phyloP scores from a whole-genome alignment of 306 rosid genomes.

The Sophora flavescens region DNA sequence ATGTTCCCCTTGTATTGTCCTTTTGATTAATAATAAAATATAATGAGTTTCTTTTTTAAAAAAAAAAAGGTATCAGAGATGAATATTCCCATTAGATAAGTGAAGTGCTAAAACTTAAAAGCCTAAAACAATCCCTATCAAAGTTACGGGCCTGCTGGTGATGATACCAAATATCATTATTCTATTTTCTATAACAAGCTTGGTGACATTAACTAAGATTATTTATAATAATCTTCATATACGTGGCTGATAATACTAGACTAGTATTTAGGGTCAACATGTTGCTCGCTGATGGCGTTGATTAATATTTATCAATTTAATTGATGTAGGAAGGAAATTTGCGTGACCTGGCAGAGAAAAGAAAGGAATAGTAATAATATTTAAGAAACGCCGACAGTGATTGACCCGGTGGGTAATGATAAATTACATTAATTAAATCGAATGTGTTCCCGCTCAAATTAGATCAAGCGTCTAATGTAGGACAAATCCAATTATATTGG shows the following conservation, averaged over 20 bases:
- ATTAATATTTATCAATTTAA: background rate
- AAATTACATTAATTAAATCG: too few species aligned
- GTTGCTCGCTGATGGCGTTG: background rate
- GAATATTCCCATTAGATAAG: background rate
- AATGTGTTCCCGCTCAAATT: too few species aligned
- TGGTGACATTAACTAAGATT: conserved; percentile 24
- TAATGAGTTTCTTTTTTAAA: too few species aligned
- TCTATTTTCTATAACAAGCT: background rate
- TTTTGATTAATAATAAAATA: too few species aligned
- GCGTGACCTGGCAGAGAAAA: conserved; percentile 28
- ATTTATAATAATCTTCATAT: background rate
- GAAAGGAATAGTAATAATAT: background rate
- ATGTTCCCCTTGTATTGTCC: too few species aligned
- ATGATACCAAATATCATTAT: background rate
- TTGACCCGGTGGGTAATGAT: too few species aligned
- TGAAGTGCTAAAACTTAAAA: conserved; percentile 15
- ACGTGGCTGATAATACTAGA: conserved; percentile 35
- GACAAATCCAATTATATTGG: too few species aligned
- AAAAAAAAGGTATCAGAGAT: background rate
- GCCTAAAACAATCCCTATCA: conserved; percentile 20
- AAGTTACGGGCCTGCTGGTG: background rate
- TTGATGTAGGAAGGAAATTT: conserved; percentile 23
- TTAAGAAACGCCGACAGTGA: background rate
- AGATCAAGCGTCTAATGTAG: too few species aligned
- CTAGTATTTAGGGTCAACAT: conserved; percentile 31